A percentile compares a stretch with the other conserved stretches of the same genome.
Conservation (phyloP, 768 basidiomycete genomes). For the Peribolospora kevripleyi region DNA sequence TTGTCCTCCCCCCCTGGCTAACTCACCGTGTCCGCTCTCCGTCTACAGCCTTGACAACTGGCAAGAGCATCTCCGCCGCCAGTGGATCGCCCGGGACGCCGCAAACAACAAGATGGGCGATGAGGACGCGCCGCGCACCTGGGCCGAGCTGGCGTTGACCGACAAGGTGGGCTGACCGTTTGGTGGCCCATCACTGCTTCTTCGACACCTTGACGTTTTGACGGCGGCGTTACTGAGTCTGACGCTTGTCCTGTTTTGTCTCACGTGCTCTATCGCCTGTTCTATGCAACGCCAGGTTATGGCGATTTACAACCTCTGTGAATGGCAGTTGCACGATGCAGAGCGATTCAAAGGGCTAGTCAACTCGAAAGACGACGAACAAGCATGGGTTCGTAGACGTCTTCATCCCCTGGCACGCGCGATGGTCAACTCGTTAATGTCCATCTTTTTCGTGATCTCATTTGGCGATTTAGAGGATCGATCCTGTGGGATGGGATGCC, state of each 20-base stretch:
- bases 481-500: constrained; percentile 20
- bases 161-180: constrained; percentile 1
- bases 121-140: constrained; percentile 3
- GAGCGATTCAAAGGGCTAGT: constrained; percentile 17
- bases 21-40: neutral
- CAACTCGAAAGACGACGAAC: constrained; percentile 17
- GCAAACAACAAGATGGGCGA: constrained; percentile 5
- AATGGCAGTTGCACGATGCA: constrained; percentile 20
- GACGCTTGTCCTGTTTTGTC: too few relatives aligned
- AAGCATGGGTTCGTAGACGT: constrained; percentile 12
- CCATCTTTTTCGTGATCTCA: neutral
- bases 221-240: too few relatives aligned
- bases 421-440: neutral
- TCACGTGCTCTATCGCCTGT: too few relatives aligned
- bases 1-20: neutral
- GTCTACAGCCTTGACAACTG: constrained; percentile 2
- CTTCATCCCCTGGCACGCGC: too few relatives aligned
- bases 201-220: too few relatives aligned
- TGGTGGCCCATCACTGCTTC: too few relatives aligned
- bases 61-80: constrained; percentile 1
- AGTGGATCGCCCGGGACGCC: constrained; percentile 5
- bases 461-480: constrained; percentile 13
- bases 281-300: constrained; percentile 11
- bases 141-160: constrained; percentile 4
- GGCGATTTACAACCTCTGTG: constrained; percentile 19